Conservation (phyloP, 2,329 filamentous ascomycete species). For the Beauveria rudraprayagi region DNA sequence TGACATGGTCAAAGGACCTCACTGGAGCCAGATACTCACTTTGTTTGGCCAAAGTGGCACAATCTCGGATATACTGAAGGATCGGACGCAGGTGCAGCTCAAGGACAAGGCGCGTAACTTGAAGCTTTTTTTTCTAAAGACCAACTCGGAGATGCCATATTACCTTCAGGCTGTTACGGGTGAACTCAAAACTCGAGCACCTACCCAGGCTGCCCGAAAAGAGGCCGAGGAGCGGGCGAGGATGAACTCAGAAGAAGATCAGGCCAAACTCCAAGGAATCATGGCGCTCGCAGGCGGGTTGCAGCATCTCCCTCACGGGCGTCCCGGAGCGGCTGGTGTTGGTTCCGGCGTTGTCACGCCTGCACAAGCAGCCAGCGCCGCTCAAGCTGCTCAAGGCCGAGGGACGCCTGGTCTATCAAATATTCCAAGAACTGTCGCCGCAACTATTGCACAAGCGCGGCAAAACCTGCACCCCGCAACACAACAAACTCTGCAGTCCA, state of each 20-base stretch:
- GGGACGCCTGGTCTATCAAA: slow-evolving; percentile 16
- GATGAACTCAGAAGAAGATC: slow-evolving; percentile 50
- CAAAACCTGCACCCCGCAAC: slow-evolving; percentile 21
- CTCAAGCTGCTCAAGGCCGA: slow-evolving; percentile 17
- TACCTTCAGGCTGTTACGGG: slow-evolving; percentile 83
- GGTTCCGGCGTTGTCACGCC: slow-evolving; percentile 26
- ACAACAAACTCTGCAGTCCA: slow-evolving; percentile 15
- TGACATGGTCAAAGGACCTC: slow-evolving; percentile 80
- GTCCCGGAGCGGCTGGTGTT: slow-evolving; percentile 19
- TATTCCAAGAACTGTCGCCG: slow-evolving; percentile 14
- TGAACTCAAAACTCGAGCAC: slow-evolving; percentile 78
- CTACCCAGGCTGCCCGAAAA: slow-evolving; percentile 62
- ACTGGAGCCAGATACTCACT: slow-evolving; percentile 86
- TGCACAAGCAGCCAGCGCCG: slow-evolving; percentile 24
- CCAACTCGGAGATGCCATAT: slow-evolving; percentile 81
- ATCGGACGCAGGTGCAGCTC: slow-evolving; percentile 82
- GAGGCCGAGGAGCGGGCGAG: slow-evolving; percentile 58
- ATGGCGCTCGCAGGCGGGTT: slow-evolving; percentile 46
- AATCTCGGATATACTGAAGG: slow-evolving; percentile 74
- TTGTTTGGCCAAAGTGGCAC: slow-evolving; percentile 74
- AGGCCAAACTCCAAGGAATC: slow-evolving; percentile 52
- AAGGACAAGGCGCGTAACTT: slow-evolving; percentile 89
- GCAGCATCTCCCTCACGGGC: slow-evolving; percentile 32
- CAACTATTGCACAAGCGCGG: slow-evolving; percentile 21
- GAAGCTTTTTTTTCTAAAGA: slow-evolving; percentile 88